Base-by-base conservation (phyloP, 129 eudicot genomes). In the Rutidosis leptorrhynchoides region DNA sequence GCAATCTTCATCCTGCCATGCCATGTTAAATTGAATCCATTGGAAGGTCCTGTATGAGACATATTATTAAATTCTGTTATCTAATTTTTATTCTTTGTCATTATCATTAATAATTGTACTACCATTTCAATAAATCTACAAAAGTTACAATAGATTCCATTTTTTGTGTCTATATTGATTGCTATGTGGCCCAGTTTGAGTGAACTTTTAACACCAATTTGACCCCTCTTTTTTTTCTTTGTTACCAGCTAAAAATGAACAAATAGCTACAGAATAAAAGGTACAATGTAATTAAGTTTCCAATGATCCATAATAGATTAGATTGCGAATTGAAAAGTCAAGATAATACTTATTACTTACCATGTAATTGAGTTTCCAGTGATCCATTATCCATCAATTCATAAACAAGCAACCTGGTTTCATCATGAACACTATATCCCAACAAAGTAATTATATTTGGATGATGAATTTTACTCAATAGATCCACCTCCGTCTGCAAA, bases 301-400 rank as follows among this genome's bases (percentile, higher is more conserved):
- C 69, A 93, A 72, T 21, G 95, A 88, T 6, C 98, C 98, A 69
- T 93, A 40, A 10, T 40, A 12, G 46, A 40, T 40, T 40, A 10
- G 46, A n/a, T n/a, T n/a, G n/a, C n/a, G 43, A 60, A 19, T 19
- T 10, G 43, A 65, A 32, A 42, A 37, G 27, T 22, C 40, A 5
- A 61, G 54, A 33, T 62, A 23, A 20, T 22, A 35, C 75, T 79
- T 81, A 23, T 25, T 22, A 35, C 75, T 79, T 81, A 93, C 98
- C 98, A 20, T 93, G 96, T 65, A 93, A 77, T 63, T 88, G 96
- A 64, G 71, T 69, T 54, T 93, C 96, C 69, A 93, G 68, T 17
- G 96, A 93, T 8, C 98, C 98, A 67, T 93, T 93, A 58, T 84
- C 84, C 95, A 88, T 88, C 86, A 93, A 52, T 76, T 93, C 95